Conservation (phyloP, 2,329 filamentous ascomycete species). For the Botrytis tulipae region DNA sequence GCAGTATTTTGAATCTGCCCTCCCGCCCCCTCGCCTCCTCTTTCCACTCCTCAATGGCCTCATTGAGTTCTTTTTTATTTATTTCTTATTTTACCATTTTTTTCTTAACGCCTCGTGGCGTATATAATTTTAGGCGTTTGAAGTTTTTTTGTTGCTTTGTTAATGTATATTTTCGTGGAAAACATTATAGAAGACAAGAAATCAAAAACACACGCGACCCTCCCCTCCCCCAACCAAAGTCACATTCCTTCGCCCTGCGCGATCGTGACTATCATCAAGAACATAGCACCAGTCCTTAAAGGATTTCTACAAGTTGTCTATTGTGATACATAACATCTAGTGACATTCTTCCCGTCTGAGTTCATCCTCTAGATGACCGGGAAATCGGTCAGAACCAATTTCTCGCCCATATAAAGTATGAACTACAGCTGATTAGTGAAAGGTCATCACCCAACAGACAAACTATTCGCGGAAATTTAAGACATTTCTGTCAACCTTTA, state of each 20-base stretch:
- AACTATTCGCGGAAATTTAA: not conserved
- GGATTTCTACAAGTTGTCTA: not conserved
- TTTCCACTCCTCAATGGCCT: not conserved
- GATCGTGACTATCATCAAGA: not conserved
- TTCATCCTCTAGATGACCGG: not conserved
- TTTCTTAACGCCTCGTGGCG: no score
- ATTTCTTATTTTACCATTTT: not conserved
- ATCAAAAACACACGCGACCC: not conserved
- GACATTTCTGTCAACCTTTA: not conserved
- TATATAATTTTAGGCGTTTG: not conserved
- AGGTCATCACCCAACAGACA: not conserved
- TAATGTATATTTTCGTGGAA: not conserved
- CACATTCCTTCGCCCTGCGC: not conserved
- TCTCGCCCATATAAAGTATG: not conserved
- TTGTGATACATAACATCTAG: not conserved
- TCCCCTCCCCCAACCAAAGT: not conserved
- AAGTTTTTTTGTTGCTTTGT: not conserved
- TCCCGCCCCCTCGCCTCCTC: no score
- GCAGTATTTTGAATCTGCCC: not conserved
- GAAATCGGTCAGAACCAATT: not conserved
- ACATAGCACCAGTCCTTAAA: not conserved
- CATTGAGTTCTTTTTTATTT: not conserved
- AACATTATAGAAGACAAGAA: not conserved
- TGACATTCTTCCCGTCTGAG: not conserved
- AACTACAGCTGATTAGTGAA: not conserved